A percentile compares a stretch with the other conserved stretches of the same genome.
These are phyloP conservation scores for Hagleromyces aurorensis DNA, from an alignment of 805 yeast species.

Conservation along the genomic window DNA sequence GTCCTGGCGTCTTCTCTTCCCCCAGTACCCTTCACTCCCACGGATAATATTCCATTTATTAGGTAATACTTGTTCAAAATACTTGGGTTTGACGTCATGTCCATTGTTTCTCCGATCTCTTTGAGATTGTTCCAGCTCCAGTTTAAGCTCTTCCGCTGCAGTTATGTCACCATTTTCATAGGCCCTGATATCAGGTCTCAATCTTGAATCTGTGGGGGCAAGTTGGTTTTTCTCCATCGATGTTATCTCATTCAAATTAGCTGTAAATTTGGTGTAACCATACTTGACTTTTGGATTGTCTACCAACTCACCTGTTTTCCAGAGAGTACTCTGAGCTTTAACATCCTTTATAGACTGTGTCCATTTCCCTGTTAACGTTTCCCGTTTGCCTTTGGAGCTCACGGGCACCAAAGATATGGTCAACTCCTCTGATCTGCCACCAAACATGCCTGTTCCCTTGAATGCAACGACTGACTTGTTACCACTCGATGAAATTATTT, in stretches of 20 bases:
- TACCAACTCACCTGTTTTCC: conserved; percentile 67
- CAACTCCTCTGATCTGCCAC: conserved; percentile 66
- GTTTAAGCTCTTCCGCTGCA: conserved; percentile 63
- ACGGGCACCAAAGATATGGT: conserved; percentile 33
- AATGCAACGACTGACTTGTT: conserved; percentile 63
- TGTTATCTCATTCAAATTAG: conserved; percentile 74
- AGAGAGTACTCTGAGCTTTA: conserved; percentile 37
- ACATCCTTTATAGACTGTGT: conserved; percentile 51
- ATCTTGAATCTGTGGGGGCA: conserved; percentile 84
- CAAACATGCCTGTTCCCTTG: conserved; percentile 75
- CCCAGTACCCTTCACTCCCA: conserved; percentile 73
- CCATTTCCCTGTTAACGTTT: conserved; percentile 64
- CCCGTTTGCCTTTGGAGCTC: conserved; percentile 13
- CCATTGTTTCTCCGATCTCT: conserved; percentile 60
- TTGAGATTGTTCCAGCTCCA: conserved; percentile 69
- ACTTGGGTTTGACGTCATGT: conserved; percentile 48
- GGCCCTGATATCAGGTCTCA: conserved; percentile 73
- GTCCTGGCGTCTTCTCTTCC: conserved; percentile 52
- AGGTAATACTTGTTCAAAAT: conserved; percentile 41
- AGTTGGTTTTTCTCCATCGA: conserved; percentile 52
- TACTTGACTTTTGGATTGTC: conserved; percentile 53
- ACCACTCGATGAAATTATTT: conserved; percentile 62
- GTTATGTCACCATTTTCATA: conserved; percentile 67
- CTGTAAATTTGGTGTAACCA: conserved; percentile 82
- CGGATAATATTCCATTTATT: conserved; percentile 47